Percentiles rank a stretch among this genome's conserved stretches.
Conservation (phyloP, 2,329 filamentous ascomycete genomes). For the Colletotrichum musicola region DNA sequence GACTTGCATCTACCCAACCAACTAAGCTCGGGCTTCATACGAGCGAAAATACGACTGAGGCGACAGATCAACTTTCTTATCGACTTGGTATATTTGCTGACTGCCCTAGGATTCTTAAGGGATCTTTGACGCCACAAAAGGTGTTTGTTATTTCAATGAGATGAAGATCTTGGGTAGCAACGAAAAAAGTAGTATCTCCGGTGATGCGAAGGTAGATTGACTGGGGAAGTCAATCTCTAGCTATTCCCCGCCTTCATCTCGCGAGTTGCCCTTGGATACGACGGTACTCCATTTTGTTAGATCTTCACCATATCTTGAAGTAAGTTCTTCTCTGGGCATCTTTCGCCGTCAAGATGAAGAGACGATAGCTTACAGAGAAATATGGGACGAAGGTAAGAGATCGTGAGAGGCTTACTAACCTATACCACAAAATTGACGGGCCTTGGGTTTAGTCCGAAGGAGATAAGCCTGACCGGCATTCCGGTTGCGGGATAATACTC, state of each 20-base stretch:
- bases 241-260: not conserved
- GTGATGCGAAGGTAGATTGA: not conserved
- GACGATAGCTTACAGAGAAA: not conserved
- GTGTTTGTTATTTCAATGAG: not conserved
- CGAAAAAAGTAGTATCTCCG: not conserved
- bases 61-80: too few species aligned
- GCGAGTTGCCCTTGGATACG: not conserved
- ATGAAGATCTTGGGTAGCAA: not conserved
- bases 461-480: not conserved
- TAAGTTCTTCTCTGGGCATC: not conserved
- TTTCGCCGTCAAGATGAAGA: not conserved
- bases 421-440: not conserved
- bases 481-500: not conserved
- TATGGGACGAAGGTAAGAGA: slow-evolving; percentile 2
- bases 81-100: too few species aligned
- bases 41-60: too few species aligned
- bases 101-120: too few species aligned
- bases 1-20: too few species aligned
- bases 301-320: not conserved
- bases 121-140: not conserved
- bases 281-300: not conserved
- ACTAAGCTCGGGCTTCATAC: too few species aligned
- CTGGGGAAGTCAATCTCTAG: not conserved
- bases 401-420: not conserved
- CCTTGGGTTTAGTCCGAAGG: not conserved